phyloP scores from a whole-genome alignment of 1,284 basidiomycete genomes.

The Chondrostereum purpureum region DNA sequence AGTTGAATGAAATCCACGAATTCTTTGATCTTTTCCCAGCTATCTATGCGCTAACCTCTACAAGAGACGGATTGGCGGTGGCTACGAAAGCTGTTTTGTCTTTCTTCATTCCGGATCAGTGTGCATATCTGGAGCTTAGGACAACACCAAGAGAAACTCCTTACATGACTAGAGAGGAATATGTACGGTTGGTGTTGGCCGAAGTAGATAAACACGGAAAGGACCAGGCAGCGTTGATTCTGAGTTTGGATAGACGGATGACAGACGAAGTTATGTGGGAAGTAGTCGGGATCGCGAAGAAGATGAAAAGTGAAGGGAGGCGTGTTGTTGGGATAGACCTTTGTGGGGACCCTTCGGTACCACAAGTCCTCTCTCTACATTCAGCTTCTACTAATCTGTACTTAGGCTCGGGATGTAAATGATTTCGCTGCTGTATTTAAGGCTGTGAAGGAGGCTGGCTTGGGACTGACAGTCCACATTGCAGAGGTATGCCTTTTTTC shows the following conservation, averaged over 20 bases:
- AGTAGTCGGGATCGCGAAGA: slow-evolving; percentile 50
- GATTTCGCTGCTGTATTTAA: slow-evolving; percentile 47
- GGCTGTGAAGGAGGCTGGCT: slow-evolving; percentile 48
- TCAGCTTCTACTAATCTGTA: not conserved
- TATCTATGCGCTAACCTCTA: slow-evolving; percentile 70
- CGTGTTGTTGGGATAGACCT: slow-evolving; percentile 75
- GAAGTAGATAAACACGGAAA: slow-evolving; percentile 53
- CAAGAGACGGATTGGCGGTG: slow-evolving; percentile 40
- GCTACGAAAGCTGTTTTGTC: slow-evolving; percentile 59
- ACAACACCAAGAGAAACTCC: slow-evolving; percentile 57
- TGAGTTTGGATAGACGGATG: slow-evolving; percentile 74
- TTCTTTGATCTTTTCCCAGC: slow-evolving; percentile 73
- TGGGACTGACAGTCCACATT: slow-evolving; percentile 72
- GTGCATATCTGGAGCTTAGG: slow-evolving; percentile 68
- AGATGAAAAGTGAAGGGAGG: slow-evolving; percentile 48
- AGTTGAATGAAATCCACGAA: slow-evolving; percentile 50
- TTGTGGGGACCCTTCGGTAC: slow-evolving; percentile 64
- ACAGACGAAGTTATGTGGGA: slow-evolving; percentile 39
- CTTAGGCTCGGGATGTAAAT: slow-evolving; percentile 49
- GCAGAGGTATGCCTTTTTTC: slow-evolving; percentile 52
- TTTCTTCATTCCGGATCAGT: slow-evolving; percentile 55
- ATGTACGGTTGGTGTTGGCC: slow-evolving; percentile 59
- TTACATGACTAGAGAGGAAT: slow-evolving; percentile 49
- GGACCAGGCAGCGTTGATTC: slow-evolving; percentile 51
- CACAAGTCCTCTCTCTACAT: slow-evolving; percentile 9